phyloP scores from a whole-genome alignment of 495 filamentous ascomycete species.

The Aspergillus biplanus region DNA sequence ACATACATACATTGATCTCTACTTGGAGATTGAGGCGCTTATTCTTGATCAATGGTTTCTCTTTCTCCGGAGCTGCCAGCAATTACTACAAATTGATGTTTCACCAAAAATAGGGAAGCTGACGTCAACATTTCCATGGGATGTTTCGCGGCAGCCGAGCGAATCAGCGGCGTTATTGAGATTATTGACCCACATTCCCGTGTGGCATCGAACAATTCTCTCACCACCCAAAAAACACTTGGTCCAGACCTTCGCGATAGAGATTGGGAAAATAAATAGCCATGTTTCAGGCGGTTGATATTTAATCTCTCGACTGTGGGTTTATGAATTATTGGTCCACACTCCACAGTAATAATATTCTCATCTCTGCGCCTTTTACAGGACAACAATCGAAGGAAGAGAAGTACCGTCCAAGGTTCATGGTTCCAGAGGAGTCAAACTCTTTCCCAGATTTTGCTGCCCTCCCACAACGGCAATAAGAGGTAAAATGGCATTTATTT shows the following conservation, averaged over 20 bases:
- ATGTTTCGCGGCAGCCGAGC: conserved; percentile 2
- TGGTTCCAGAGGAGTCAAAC: too few relatives aligned
- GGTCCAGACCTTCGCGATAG: neutral
- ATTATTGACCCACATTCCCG: neutral
- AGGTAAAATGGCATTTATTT: too few relatives aligned
- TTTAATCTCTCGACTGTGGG: neutral
- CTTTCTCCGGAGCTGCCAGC: neutral
- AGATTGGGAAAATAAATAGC: neutral
- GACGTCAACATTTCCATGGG: conserved; percentile 14
- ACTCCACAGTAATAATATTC: too few relatives aligned
- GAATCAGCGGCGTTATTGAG: neutral
- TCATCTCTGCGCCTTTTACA: too few relatives aligned
- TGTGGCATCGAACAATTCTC: neutral
- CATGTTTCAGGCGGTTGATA: neutral
- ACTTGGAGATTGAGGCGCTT: neutral
- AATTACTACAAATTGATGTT: neutral
- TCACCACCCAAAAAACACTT: neutral
- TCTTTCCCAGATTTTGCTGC: too few relatives aligned
- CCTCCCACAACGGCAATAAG: too few relatives aligned
- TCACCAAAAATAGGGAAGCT: conserved; percentile 21
- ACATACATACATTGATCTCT: neutral
- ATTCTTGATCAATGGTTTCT: neutral
- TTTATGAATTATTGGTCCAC: too few relatives aligned
- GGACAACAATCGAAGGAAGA: too few relatives aligned
- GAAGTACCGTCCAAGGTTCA: too few relatives aligned